These are phyloP conservation scores for Candida boleticola DNA, from an alignment of 805 yeast genomes.

Conservation along the genomic window DNA sequence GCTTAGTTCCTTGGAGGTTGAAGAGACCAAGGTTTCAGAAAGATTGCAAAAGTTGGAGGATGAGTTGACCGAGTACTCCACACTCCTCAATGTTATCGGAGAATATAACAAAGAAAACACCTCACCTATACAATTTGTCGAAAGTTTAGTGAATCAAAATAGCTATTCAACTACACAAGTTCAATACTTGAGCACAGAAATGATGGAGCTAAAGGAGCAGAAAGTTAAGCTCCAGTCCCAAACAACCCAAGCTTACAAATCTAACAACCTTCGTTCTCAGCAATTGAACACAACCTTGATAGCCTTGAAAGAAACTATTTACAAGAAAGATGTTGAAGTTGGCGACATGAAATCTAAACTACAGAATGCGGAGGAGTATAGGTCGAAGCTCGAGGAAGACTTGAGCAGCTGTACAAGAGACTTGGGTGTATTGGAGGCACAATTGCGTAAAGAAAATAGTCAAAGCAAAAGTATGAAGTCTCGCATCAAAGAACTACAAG, in stretches of 20 bases:
- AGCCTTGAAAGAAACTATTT: background rate
- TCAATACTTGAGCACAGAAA: background rate
- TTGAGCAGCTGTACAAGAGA: background rate
- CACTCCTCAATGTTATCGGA: too few species aligned
- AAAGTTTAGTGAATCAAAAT: background rate
- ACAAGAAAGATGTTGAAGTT: background rate
- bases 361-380: background rate
- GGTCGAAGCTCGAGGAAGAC: background rate
- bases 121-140: background rate
- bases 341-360: background rate
- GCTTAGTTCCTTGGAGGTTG: too few species aligned
- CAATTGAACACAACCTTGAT: background rate
- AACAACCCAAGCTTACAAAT: background rate
- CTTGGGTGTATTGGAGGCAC: background rate
- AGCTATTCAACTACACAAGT: background rate
- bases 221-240: background rate
- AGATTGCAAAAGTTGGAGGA: too few species aligned
- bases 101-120: too few species aligned
- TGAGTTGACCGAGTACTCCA: too few species aligned
- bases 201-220: background rate
- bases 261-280: background rate
- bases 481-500: background rate
- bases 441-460: background rate
- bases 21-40: too few species aligned
- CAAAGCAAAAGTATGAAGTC: background rate